phyloP scores from a whole-genome alignment of 306 rosid genomes.

The Trifolium fragiferum region DNA sequence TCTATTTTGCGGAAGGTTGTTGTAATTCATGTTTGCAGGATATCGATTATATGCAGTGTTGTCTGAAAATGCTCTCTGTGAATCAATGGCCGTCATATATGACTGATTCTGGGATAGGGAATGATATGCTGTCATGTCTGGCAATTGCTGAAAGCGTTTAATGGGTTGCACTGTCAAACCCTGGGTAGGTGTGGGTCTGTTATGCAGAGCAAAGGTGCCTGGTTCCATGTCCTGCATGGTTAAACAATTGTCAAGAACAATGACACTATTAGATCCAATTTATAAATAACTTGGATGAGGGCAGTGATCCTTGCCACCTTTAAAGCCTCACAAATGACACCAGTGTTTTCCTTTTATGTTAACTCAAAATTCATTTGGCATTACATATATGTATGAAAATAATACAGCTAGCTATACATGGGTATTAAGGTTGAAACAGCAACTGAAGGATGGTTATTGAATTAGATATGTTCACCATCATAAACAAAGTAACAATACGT shows the following conservation, averaged over 20 bases:
- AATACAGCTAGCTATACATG: background rate
- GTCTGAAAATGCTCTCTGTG: slow-evolving; percentile 49
- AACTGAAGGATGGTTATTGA: slow-evolving; percentile 13
- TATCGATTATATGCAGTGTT: slow-evolving; percentile 46
- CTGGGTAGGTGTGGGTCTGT: slow-evolving; percentile 41
- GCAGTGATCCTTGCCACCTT: background rate
- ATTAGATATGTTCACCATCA: background rate
- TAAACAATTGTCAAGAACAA: slow-evolving; percentile 39
- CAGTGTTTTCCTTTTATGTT: background rate
- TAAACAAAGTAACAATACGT: background rate
- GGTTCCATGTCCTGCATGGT: slow-evolving; percentile 59
- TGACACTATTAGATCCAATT: slow-evolving; percentile 25
- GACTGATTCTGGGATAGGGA: slow-evolving; percentile 46
- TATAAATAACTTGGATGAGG: slow-evolving; percentile 16
- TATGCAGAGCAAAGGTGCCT: slow-evolving; percentile 44
- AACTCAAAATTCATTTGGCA: background rate
- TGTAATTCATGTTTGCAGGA: slow-evolving; percentile 49
- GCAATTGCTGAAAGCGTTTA: slow-evolving; percentile 26
- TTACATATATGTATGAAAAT: background rate
- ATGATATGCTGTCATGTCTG: slow-evolving; percentile 26
- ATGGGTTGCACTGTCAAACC: slow-evolving; percentile 42
- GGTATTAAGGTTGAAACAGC: slow-evolving; percentile 14
- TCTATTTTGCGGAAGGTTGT: slow-evolving; percentile 44
- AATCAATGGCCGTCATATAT: slow-evolving; percentile 36
- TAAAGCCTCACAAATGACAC: slow-evolving; percentile 2